A percentile compares a stretch with the other conserved stretches of the same genome.
Evolutionary conservation across 2,329 filamentous ascomycete genomes (phyloP).

Genomic region (Claviceps pazoutovae): DNA sequence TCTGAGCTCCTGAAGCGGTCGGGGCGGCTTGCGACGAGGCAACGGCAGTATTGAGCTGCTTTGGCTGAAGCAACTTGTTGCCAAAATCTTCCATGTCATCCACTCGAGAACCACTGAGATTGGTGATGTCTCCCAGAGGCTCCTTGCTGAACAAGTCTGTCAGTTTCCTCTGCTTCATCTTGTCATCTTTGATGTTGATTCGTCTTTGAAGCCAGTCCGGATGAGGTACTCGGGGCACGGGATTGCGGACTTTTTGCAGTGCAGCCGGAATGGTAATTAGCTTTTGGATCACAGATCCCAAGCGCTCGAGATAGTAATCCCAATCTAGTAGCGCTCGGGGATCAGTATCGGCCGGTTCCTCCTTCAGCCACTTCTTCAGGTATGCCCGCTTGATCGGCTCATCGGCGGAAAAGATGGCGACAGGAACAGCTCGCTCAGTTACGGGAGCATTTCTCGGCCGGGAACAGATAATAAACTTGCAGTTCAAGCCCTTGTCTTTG

Average conservation of each 20-base stretch:
- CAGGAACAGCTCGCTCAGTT: slow-evolving; percentile 84
- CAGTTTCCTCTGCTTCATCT: slow-evolving; percentile 96
- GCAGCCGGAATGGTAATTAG: slow-evolving; percentile 97
- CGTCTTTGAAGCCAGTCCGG: slow-evolving; percentile 92
- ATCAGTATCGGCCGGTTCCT: slow-evolving; percentile 83
- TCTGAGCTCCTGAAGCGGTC: slow-evolving; percentile 31
- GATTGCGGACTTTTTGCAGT: slow-evolving; percentile 86
- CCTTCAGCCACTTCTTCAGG: slow-evolving; percentile 87
- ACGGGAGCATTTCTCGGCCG: slow-evolving; percentile 79
- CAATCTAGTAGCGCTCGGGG: slow-evolving; percentile 84
- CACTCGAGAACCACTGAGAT: slow-evolving; percentile 41
- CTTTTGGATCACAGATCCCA: slow-evolving; percentile 96
- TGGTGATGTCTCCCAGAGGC: slow-evolving; percentile 58
- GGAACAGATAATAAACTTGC: slow-evolving; percentile 97
- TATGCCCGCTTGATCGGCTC: slow-evolving; percentile 77
- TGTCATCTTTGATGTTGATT: slow-evolving; percentile 92
- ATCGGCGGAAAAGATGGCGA: slow-evolving; percentile 94
- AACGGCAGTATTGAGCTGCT: slow-evolving; percentile 39
- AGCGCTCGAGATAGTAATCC: slow-evolving; percentile 91
- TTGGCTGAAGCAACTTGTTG: slow-evolving; percentile 50
- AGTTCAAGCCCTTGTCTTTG: slow-evolving; percentile 97
- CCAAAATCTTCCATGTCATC: slow-evolving; percentile 76
- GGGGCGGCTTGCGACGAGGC: slow-evolving; percentile 37
- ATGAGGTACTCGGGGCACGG: slow-evolving; percentile 82
- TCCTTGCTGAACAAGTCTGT: slow-evolving; percentile 72